Evolutionary conservation across 257 asterid genomes (phyloP).

Genomic region (Nicotiana benthamiana): DNA sequence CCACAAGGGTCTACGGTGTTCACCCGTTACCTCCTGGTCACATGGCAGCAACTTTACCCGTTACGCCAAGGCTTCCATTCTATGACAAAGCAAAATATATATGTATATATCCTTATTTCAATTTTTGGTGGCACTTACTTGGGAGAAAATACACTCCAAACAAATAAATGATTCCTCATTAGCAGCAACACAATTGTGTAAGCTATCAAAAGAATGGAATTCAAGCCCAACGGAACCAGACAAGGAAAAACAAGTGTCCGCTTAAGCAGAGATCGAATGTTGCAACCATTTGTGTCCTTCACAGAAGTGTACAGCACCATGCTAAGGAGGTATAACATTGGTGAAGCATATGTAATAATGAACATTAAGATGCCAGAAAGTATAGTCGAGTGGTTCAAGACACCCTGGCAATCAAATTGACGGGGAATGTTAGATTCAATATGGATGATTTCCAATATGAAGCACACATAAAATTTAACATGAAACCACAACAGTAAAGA

Average conservation of each 20-base stretch:
- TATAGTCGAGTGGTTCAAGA: conserved; percentile 77
- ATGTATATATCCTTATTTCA: not conserved
- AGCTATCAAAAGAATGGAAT: conserved; percentile 58
- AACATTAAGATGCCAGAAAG: conserved; percentile 84
- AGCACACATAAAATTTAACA: not conserved
- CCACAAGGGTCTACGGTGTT: no score
- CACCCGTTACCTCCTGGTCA: no score
- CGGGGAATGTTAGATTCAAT: conserved; percentile 7
- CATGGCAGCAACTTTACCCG: no score
- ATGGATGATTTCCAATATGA: conserved; percentile 4
- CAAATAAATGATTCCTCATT: conserved; percentile 83
- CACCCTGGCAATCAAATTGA: conserved; percentile 46
- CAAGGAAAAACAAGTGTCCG: conserved; percentile 52
- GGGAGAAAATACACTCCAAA: conserved; percentile 96
- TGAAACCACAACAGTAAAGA: not conserved
- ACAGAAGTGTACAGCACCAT: conserved; percentile 40
- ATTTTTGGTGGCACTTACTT: conserved; percentile 44
- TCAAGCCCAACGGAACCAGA: conserved; percentile 63
- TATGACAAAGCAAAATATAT: not conserved
- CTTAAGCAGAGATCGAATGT: conserved; percentile 42
- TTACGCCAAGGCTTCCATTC: no score
- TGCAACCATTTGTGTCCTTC: conserved; percentile 24
- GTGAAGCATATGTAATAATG: conserved; percentile 84
- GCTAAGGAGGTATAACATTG: conserved; percentile 62
- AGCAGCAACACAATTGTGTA: conserved; percentile 60